These are phyloP conservation scores for Dentipellis sp. DNA, from an alignment of 768 basidiomycete species.

Conservation along the genomic window DNA sequence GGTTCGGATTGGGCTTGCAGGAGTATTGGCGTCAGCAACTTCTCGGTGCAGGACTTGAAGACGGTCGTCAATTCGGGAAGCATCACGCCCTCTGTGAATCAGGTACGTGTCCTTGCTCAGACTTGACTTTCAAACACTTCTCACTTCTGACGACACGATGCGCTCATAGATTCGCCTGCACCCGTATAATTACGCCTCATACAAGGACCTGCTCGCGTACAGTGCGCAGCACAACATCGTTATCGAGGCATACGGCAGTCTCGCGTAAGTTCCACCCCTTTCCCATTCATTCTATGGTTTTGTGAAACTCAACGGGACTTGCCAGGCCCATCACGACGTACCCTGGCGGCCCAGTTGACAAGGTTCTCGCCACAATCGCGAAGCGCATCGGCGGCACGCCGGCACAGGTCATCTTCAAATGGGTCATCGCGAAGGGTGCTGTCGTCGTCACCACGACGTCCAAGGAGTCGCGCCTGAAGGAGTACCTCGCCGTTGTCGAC, in stretches of 20 bases:
- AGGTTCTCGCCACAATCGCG: constrained; percentile 41
- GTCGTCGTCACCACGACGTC: constrained; percentile 48
- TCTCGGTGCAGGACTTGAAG: constrained; percentile 41
- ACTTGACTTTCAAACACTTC: background rate
- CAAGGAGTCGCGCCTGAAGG: background rate
- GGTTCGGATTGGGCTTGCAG: constrained; percentile 20
- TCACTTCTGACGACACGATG: background rate
- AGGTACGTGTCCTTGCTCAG: constrained; percentile 29
- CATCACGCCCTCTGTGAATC: constrained; percentile 61
- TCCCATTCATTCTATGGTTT: background rate
- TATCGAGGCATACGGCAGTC: constrained; percentile 56
- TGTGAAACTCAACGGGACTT: background rate
- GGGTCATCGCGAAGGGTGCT: constrained; percentile 58
- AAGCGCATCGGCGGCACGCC: constrained; percentile 41
- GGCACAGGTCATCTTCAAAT: constrained; percentile 58
- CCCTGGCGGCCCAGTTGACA: constrained; percentile 60
- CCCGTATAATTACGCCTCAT: constrained; percentile 60
- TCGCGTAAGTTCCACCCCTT: constrained; percentile 31
- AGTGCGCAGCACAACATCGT: constrained; percentile 49
- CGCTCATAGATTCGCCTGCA: constrained; percentile 58
- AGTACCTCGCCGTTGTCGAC: background rate
- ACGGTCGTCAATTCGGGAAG: constrained; percentile 38
- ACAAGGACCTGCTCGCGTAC: constrained; percentile 45
- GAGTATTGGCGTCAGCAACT: constrained; percentile 73
- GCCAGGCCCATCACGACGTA: constrained; percentile 25